Percentiles rank a stretch among this genome's conserved stretches.
These are phyloP conservation scores for Lentinula sp. DNA, from an alignment of 768 basidiomycete genomes.

Conservation along the genomic window DNA sequence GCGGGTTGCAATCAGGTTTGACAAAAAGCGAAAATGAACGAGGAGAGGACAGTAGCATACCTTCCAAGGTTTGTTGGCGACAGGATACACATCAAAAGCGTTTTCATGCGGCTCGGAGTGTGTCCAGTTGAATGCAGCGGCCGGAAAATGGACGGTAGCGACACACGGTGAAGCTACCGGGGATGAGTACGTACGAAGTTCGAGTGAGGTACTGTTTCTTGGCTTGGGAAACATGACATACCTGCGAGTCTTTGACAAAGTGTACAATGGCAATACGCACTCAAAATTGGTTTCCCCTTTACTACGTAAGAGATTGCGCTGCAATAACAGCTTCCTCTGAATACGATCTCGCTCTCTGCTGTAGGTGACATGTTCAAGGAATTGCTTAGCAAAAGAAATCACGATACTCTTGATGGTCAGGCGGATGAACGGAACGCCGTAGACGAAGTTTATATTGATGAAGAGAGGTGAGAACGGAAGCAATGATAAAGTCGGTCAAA, in stretches of 20 bases:
- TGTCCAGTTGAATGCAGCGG: constrained; percentile 49
- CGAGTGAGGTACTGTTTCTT: neutral
- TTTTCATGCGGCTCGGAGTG: constrained; percentile 27
- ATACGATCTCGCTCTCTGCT: constrained; percentile 7
- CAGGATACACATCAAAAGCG: constrained; percentile 39
- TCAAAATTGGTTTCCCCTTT: constrained; percentile 40
- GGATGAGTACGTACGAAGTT: neutral
- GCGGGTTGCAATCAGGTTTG: neutral
- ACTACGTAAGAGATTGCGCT: constrained; percentile 43
- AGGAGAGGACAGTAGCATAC: neutral
- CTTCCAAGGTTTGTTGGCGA: constrained; percentile 50
- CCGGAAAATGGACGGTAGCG: constrained; percentile 52
- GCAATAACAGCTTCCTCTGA: constrained; percentile 54
- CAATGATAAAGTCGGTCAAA: neutral
- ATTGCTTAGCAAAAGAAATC: neutral
- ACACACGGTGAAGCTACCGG: constrained; percentile 56
- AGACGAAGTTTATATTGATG: neutral
- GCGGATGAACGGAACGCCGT: neutral
- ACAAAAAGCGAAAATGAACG: no score
- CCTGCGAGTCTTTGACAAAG: constrained; percentile 60
- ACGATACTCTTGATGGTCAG: neutral
- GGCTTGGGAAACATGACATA: constrained; percentile 16
- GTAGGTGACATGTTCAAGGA: neutral
- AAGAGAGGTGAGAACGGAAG: neutral
- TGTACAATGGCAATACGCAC: constrained; percentile 67